Conservation (phyloP, 192 early-diverging fungal species). For the Spizellomyces sp. region DNA sequence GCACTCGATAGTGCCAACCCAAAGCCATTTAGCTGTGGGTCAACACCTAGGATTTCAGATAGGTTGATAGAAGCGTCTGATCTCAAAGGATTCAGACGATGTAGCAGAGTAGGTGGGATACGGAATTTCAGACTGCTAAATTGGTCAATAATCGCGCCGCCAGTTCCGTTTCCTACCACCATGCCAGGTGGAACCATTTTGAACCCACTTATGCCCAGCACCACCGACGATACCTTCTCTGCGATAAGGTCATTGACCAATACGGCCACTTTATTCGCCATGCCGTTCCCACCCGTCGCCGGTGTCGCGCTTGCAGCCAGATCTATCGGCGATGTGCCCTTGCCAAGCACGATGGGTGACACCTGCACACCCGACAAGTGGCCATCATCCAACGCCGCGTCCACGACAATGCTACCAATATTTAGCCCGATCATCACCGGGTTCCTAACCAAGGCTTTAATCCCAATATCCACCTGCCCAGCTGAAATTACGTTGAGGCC, state of each 20-base stretch:
- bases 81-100: conserved; percentile 16
- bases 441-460: conserved; percentile 24
- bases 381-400: conserved; percentile 20
- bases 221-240: neutral
- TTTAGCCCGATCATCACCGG: conserved; percentile 33
- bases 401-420: conserved; percentile 24
- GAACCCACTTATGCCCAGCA: conserved; percentile 28
- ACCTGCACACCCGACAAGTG: conserved; percentile 17
- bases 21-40: conserved; percentile 17
- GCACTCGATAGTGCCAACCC: conserved; percentile 18
- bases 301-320: conserved; percentile 5
- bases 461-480: conserved; percentile 16
- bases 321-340: conserved; percentile 13
- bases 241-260: conserved; percentile 29
- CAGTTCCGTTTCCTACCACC: conserved; percentile 5
- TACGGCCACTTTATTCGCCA: conserved; percentile 23
- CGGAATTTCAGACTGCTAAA: conserved; percentile 23
- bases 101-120: neutral
- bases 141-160: conserved; percentile 40
- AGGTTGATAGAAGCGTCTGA: conserved; percentile 26
- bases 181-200: conserved; percentile 35
- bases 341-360: conserved; percentile 19
- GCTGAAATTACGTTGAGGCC: conserved; percentile 27
- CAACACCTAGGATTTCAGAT: neutral
- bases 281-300: conserved; percentile 38